Evolutionary conservation across 2,329 filamentous ascomycete species (phyloP).

Genomic region (Aspergillus calidoustus): DNA sequence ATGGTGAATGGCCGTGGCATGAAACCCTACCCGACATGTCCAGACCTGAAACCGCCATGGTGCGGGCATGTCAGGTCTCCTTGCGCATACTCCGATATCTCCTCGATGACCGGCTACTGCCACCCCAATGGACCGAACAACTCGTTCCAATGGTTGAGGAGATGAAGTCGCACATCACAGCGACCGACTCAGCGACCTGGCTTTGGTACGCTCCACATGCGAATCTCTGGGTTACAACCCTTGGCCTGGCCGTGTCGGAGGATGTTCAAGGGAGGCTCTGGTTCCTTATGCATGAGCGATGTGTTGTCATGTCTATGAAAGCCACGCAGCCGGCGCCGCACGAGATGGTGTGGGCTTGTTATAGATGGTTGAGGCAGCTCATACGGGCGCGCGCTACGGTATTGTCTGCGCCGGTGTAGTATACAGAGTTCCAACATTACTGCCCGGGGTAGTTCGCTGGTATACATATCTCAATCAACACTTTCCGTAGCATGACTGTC

Average conservation of each 20-base stretch:
- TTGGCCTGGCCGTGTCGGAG: background rate
- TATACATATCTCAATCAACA: too few relatives aligned
- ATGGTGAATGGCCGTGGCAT: background rate
- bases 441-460: too few relatives aligned
- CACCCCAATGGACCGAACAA: background rate
- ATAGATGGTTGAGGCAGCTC: background rate
- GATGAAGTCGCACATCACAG: background rate
- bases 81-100: background rate
- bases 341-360: background rate
- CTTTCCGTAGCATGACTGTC: too few relatives aligned
- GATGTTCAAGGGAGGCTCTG: background rate
- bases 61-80: background rate
- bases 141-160: background rate
- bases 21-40: too few relatives aligned
- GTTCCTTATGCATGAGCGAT: background rate
- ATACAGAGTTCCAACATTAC: too few relatives aligned
- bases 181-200: background rate
- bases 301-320: background rate
- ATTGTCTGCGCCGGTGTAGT: too few relatives aligned
- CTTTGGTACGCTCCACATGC: background rate
- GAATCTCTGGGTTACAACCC: background rate
- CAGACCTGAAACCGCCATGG: background rate
- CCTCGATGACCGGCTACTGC: background rate
- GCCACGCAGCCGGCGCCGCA: background rate
- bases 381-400: background rate